Conservation (phyloP, 2,329 filamentous ascomycete species). For the Nothopassalora personata region DNA sequence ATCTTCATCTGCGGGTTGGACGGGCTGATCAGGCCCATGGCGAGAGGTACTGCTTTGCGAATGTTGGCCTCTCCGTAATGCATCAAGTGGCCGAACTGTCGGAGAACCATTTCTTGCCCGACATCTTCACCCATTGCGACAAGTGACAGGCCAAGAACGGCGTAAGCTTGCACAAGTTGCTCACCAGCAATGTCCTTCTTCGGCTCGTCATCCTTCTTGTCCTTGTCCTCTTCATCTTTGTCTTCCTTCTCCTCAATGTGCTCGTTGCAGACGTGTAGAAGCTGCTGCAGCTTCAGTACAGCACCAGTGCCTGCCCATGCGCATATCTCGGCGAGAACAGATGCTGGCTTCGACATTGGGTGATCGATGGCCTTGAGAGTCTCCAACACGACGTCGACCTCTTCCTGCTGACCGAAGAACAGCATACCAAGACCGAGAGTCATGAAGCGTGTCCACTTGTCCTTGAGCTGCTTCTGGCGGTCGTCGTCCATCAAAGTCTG, state of each 20-base stretch:
- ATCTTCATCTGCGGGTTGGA: conserved; percentile 99
- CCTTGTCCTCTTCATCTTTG: conserved; percentile 64
- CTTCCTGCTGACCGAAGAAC: conserved; percentile 94
- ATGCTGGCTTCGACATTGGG: conserved; percentile 93
- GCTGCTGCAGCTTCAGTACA: conserved; percentile 92
- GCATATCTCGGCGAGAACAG: conserved; percentile 90
- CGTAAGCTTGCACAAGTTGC: conserved; percentile 91
- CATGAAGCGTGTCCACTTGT: conserved; percentile 98
- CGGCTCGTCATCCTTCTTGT: conserved; percentile 57
- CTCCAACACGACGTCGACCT: conserved; percentile 96
- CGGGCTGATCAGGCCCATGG: conserved; percentile 92
- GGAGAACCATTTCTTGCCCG: conserved; percentile 96
- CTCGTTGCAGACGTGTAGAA: conserved; percentile 97
- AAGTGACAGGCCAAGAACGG: conserved; percentile 85
- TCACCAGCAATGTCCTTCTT: conserved; percentile 70
- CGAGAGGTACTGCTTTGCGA: conserved; percentile 87
- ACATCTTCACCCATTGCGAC: conserved; percentile 98
- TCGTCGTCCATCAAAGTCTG: conserved; percentile 92
- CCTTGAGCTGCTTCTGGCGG: conserved; percentile 80
- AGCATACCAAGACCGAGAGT: conserved; percentile 86
- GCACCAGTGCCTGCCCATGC: conserved; percentile 97
- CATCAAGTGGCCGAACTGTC: conserved; percentile 97
- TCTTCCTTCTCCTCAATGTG: conserved; percentile 73
- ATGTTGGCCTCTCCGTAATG: conserved; percentile 98
- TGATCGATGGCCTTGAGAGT: conserved; percentile 96